A percentile compares a stretch with the other conserved stretches of the same genome.
phyloP scores from a whole-genome alignment of 2,329 filamentous ascomycete species.

The Fusarium oxysporum region DNA sequence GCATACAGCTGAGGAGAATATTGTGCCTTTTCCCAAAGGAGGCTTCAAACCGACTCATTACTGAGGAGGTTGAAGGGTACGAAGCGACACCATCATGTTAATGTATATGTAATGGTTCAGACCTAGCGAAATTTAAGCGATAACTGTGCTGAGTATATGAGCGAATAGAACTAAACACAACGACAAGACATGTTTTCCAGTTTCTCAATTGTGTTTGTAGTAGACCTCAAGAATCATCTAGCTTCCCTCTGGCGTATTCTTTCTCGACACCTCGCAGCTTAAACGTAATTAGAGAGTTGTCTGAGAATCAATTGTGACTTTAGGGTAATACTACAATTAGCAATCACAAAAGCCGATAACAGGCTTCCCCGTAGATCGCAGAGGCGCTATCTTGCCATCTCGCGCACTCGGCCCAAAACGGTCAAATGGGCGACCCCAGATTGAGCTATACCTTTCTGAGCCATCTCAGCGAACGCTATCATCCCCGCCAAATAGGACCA shows the following conservation, averaged over 20 bases:
- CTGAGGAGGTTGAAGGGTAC: background rate
- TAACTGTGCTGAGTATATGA: no score
- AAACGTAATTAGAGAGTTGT: no score
- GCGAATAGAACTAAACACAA: background rate
- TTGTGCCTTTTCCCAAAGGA: background rate
- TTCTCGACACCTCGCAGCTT: no score
- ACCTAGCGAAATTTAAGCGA: no score
- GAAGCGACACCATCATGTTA: no score
- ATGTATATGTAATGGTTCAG: background rate
- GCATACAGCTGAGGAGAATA: background rate
- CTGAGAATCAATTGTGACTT: fast-evolving
- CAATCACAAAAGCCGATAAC: fast-evolving
- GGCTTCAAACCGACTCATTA: background rate
- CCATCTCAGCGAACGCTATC: background rate
- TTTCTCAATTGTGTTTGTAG: background rate
- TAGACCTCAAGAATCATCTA: background rate
- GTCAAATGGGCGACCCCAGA: background rate
- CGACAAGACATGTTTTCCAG: background rate
- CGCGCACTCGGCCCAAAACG: background rate
- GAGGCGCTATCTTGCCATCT: background rate
- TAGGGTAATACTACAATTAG: fast-evolving
- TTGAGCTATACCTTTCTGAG: background rate
- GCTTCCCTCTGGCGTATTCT: background rate
- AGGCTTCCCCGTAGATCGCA: fast-evolving
- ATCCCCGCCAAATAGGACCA: background rate